phyloP scores from a whole-genome alignment of 495 filamentous ascomycete genomes.

The Penicillium roqueforti region DNA sequence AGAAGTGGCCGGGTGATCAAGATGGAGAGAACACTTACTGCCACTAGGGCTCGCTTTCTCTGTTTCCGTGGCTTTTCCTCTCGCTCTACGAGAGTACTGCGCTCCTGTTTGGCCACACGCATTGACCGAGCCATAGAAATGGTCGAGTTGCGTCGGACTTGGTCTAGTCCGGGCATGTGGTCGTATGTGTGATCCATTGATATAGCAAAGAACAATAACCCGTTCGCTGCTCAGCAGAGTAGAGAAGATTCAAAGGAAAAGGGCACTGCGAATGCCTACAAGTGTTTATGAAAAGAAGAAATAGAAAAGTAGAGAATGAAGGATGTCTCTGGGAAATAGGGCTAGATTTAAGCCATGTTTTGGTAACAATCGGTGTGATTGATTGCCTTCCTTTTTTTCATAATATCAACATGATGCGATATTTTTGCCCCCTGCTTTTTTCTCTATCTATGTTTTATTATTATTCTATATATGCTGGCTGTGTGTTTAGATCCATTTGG shows the following conservation, averaged over 20 bases:
- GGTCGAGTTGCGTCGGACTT: conserved; percentile 12
- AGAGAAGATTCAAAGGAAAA: background rate
- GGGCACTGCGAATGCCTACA: background rate
- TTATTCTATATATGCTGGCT: background rate
- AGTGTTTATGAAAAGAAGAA: conserved; percentile 7
- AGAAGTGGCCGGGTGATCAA: conserved; percentile 9
- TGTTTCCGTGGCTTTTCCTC: conserved; percentile 36
- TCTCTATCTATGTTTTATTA: background rate
- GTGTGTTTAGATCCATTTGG: background rate
- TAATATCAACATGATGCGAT: background rate
- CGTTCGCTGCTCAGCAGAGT: background rate
- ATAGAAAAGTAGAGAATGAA: conserved; percentile 5
- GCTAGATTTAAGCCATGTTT: conserved; percentile 30
- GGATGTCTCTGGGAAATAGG: conserved; percentile 25
- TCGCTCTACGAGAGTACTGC: conserved; percentile 22
- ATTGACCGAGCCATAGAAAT: conserved; percentile 29
- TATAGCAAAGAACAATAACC: background rate
- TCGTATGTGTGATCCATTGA: conserved; percentile 38
- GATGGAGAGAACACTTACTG: conserved; percentile 48
- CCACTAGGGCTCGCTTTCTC: conserved; percentile 59
- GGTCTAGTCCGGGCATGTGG: conserved; percentile 26
- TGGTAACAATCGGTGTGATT: conserved; percentile 30
- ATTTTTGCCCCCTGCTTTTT: conserved; percentile 8
- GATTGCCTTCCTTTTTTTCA: conserved; percentile 5
- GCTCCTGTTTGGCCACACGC: conserved; percentile 27